phyloP scores from a whole-genome alignment of 176 grass and related monocot species.

The Oryza meyeriana region DNA sequence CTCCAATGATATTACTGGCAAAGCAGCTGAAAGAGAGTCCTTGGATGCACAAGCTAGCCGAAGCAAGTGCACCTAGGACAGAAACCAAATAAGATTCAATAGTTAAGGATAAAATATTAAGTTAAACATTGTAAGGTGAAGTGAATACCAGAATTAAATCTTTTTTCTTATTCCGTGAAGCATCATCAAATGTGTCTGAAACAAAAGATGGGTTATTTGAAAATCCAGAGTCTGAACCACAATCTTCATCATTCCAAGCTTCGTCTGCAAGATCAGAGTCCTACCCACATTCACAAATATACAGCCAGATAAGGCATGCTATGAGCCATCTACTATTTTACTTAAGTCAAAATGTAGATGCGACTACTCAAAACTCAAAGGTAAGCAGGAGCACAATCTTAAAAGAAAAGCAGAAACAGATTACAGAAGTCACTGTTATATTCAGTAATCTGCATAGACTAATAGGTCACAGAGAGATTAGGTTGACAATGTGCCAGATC shows the following conservation, averaged over 20 bases:
- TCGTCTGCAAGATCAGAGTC: slow-evolving; percentile 25
- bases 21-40: slow-evolving; percentile 62
- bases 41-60: slow-evolving; percentile 73
- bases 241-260: slow-evolving; percentile 44
- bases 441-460: neutral
- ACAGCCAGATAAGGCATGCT: slow-evolving; percentile 14
- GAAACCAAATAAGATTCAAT: slow-evolving; percentile 33
- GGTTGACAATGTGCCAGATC: neutral
- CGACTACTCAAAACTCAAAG: slow-evolving; percentile 16
- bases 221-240: slow-evolving; percentile 36
- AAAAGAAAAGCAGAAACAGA: neutral
- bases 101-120: slow-evolving; percentile 27
- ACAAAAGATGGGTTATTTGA: slow-evolving; percentile 49
- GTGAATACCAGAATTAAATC: slow-evolving; percentile 85
- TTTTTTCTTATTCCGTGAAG: slow-evolving; percentile 60
- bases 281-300: slow-evolving; percentile 43
- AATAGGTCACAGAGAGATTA: neutral
- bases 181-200: slow-evolving; percentile 57
- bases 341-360: slow-evolving; percentile 27
- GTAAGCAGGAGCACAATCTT: neutral
- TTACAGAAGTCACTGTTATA: slow-evolving; percentile 1
- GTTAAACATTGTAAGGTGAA: neutral
- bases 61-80: slow-evolving; percentile 80
- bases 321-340: neutral
- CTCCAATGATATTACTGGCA: slow-evolving; percentile 77